Evolutionary conservation across 129 eudicot genomes (phyloP), one percentile per base, ranked within the genome.

Genomic region (Smallanthus sonchifolius): DNA sequence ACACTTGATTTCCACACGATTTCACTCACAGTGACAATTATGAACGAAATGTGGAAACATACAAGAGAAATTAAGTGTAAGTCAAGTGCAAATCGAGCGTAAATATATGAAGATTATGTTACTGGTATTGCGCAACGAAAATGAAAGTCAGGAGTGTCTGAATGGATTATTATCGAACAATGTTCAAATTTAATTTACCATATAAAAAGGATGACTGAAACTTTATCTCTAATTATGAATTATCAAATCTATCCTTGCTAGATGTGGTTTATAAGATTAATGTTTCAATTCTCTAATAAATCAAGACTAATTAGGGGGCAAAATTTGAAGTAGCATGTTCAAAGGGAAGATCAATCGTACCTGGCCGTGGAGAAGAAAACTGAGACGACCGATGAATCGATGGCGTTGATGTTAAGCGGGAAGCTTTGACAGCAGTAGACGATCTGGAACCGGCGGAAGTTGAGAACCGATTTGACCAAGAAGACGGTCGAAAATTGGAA

Each of bases 391-490:
- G 19, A 51, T 17, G 67, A 52, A 67, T 7, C 15, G 35, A 43
- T 42, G 74, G 73, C 61, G 68, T 64, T 6, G 67, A 52, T 13
- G 51, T 39, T 56, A 79, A 72, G 49, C 82, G 3, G 17, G 73
- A 49, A 55, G 68, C 36, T 79, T 72, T 79, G 2, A 78, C 32
- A 77, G n/a, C 47, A 51, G 15, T 11, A 78, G 19, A 64, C 8
- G 70, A 64, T 78, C 77, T 78, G 39, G 73, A 70, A 63, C 72
- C 72, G 0, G 47, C 2, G 10, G 76, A 62, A 37, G 11, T 61
- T 15, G 77, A 71, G 13, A 54, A 71, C 16, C 82, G 77, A 65
- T 65, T 79, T 40, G 83, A 72, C 73, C 72, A 62, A 20, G 77
- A 62, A 78, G 77, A 70, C 5, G 73, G 73, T 63, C 73, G 72